These are phyloP conservation scores for Cryptosporidium bovis DNA, from an alignment of 169 alveolate genomes.

Conservation along the genomic window DNA sequence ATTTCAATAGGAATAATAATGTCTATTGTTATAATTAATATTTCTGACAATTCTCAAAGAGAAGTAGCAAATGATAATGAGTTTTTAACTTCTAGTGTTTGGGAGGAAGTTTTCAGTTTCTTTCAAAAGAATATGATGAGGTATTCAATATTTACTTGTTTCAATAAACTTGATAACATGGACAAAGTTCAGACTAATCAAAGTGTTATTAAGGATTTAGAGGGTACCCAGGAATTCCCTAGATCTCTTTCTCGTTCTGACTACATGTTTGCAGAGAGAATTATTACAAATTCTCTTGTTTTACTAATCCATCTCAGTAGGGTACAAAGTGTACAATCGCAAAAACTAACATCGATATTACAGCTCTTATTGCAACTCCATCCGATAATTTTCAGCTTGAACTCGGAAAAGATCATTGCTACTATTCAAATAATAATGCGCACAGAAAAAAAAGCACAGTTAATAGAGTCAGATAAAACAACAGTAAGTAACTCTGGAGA, in stretches of 20 bases:
- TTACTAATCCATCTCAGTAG: slow-evolving; percentile 9
- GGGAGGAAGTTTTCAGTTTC: slow-evolving; percentile 1
- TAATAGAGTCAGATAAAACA: background rate
- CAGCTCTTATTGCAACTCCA: slow-evolving; percentile 52
- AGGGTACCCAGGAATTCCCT: slow-evolving; percentile 15
- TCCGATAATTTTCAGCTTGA: slow-evolving; percentile 61
- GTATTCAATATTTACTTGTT: slow-evolving; percentile 47
- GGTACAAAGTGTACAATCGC: background rate
- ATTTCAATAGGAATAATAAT: slow-evolving; percentile 30
- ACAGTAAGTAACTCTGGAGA: too few species aligned
- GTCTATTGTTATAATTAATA: slow-evolving; percentile 13
- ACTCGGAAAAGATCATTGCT: slow-evolving; percentile 55
- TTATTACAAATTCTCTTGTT: slow-evolving; percentile 30
- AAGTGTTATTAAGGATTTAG: slow-evolving; percentile 7
- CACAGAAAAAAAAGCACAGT: slow-evolving; percentile 1
- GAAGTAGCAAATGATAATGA: background rate
- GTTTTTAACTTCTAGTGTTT: background rate
- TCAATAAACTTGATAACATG: background rate
- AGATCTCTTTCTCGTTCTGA: slow-evolving; percentile 63
- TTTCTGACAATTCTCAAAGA: background rate
- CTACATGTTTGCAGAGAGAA: slow-evolving; percentile 68
- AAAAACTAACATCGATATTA: background rate
- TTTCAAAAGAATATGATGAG: slow-evolving; percentile 42
- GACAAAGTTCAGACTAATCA: background rate
- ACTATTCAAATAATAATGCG: slow-evolving; percentile 58